Base-by-base conservation (phyloP, 805 yeast species). In the Kluyveromyces nonfermentans region DNA sequence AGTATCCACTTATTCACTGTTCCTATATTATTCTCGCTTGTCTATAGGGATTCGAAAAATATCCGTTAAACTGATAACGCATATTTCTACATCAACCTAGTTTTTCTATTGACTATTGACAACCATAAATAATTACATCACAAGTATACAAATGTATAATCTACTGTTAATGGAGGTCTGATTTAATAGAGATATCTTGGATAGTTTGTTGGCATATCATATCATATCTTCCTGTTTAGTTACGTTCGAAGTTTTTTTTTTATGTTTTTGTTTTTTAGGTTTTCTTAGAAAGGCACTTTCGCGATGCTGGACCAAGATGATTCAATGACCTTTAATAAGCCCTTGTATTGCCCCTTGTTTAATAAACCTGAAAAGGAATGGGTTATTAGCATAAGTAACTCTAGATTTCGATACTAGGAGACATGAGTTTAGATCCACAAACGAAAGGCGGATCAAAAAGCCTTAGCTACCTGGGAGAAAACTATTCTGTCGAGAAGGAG, bases 401-500 rank as follows among this genome's bases (percentile, higher is more conserved):
- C 12, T 33, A 18, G 20, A 16, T 16, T 7, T 12, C 12, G n/a
- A 33, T 3, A 2, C 7, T 18, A 33, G 9, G 20, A 15, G 31
- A 18, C 22, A 38, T 38, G 41, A 38, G 34, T 38, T 38, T 33
- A 25, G 41, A 38, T 4, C 5, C 34, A 16, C 41, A 38, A 9
- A 22, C 19, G 9, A 38, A 28, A 15, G 41, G 16, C 31, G 41
- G 16, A 22, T 32, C 34, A n/a, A 38, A 16, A 28, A 21, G 28
- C 34, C 15, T 38, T 18, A n/a, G 16, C 31, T 38, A 28, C 34
- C 34, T 33, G 21, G 22, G 28, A 28, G 63, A 56, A 18, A 54
- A 51, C 36, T 62, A 60, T 41, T 42, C 51, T 14, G 50, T 62
- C 21, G 65, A 57, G 36, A 60, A 56, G 33, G 95, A 88, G 62